Conservation (phyloP, 2,329 filamentous ascomycete genomes). For the Aspergillus arachidicola region DNA sequence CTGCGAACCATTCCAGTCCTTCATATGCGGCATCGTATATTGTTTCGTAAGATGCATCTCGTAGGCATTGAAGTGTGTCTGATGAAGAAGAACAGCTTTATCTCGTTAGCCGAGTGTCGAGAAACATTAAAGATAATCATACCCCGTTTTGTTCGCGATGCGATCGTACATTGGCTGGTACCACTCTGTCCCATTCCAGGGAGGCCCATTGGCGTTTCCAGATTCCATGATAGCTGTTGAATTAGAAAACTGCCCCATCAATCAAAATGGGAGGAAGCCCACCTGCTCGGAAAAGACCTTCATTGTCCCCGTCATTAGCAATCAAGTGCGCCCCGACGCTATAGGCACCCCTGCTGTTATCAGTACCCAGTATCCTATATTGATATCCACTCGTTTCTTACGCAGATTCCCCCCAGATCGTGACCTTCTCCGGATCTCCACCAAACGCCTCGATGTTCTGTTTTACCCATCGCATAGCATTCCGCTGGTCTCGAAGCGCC, state of each 20-base stretch:
- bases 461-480: constrained; percentile 41
- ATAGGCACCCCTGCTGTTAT: constrained; percentile 30
- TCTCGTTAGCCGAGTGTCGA: not conserved
- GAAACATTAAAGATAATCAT: not conserved
- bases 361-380: not conserved
- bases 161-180: constrained; percentile 37
- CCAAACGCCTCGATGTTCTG: constrained; percentile 38
- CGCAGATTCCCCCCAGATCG: constrained; percentile 42
- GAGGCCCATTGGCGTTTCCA: constrained; percentile 33
- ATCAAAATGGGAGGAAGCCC: not conserved
- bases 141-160: constrained; percentile 31
- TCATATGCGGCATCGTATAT: constrained; percentile 29
- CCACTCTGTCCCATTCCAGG: constrained; percentile 37
- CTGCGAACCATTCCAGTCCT: constrained; percentile 40
- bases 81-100: constrained; percentile 27
- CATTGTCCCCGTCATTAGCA: constrained; percentile 32
- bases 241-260: not conserved
- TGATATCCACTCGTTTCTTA: constrained; percentile 12
- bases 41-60: constrained; percentile 27
- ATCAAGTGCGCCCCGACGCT: constrained; percentile 35
- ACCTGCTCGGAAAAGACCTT: constrained; percentile 36
- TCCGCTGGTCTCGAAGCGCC: constrained; percentile 36
- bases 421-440: constrained; percentile 34
- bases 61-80: constrained; percentile 34
- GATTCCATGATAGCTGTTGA: constrained; percentile 35